Base-by-base conservation (phyloP, 1,284 basidiomycete genomes). In the Tilletia setariae region DNA sequence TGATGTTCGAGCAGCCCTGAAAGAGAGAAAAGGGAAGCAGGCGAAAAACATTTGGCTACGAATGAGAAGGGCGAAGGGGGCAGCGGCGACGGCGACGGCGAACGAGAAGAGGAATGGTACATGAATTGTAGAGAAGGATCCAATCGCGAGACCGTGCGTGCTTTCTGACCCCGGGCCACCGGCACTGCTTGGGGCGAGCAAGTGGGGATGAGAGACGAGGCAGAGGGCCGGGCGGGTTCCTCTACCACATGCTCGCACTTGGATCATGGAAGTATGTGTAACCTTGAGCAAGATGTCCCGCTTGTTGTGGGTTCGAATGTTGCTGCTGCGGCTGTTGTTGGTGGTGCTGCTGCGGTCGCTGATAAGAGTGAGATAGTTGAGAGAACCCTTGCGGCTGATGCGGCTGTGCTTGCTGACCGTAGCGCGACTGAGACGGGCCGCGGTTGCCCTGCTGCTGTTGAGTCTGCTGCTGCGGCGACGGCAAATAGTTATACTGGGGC, bases 331-430 rank as follows among this genome's bases (percentile, higher is more conserved):
- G 53, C 25, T 59, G 53, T 28, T 59, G 25, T 6, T 59, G 53
- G 9, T 59, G 49, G 15, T 53, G 49, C 19, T 19, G 49, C 23
- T 53, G 63, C 66, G 59, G 40, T 32, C 65, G 59, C 15, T 67
- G 53, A 2, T 64, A 32, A 32, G 53, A 19, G 8, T 62, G 64
- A n/a, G n/a, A n/a, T n/a, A n/a, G n/a, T n/a, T n/a, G n/a, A n/a
- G n/a, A n/a, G n/a, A n/a, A n/a, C 16, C 62, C 61, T 62, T 68
- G 69, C 53, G 62, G 47, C 53, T 68, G 70, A 2, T 68, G 64
- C 28, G 44, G 67, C 4, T 70, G 69, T 43, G 67, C 62, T n/a
- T 67, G 67, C 47, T 67, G 65, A 32, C 44, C 63, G 30, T 63
- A 61, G 23, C 32, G 43, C n/a, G n/a, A n/a, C 35, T 67, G 69